Conservation (phyloP, 768 basidiomycete genomes). For the Lentinula sp. region DNA sequence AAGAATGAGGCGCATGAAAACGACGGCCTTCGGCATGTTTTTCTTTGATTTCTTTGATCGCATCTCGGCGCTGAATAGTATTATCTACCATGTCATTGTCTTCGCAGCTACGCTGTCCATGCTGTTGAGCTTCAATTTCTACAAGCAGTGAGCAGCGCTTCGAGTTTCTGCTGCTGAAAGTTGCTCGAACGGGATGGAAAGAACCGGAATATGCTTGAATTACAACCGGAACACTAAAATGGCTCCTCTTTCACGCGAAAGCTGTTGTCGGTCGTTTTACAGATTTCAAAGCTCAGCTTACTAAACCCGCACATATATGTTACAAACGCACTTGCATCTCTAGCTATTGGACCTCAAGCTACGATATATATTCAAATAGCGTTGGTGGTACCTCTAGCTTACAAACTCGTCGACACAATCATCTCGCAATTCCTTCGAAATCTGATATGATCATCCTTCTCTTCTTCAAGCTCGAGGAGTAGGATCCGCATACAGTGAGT, state of each 20-base stretch:
- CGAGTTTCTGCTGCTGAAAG: background rate
- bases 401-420: background rate
- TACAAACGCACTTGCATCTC: background rate
- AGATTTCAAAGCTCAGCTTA: background rate
- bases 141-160: no score
- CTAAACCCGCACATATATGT: background rate
- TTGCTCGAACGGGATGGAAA: background rate
- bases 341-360: background rate
- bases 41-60: no score
- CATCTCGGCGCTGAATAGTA: no score
- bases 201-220: background rate
- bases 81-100: no score
- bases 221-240: background rate
- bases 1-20: background rate
- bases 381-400: background rate
- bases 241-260: background rate
- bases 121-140: no score
- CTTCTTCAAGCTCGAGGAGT: no score
- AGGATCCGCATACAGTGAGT: background rate
- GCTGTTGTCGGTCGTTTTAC: background rate
- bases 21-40: background rate
- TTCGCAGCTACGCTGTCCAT: no score
- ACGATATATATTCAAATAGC: background rate
- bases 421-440: no score
- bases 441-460: no score